These are phyloP conservation scores for Ceratobasidium sp. DNA, from an alignment of 1,284 basidiomycete species.

Conservation along the genomic window DNA sequence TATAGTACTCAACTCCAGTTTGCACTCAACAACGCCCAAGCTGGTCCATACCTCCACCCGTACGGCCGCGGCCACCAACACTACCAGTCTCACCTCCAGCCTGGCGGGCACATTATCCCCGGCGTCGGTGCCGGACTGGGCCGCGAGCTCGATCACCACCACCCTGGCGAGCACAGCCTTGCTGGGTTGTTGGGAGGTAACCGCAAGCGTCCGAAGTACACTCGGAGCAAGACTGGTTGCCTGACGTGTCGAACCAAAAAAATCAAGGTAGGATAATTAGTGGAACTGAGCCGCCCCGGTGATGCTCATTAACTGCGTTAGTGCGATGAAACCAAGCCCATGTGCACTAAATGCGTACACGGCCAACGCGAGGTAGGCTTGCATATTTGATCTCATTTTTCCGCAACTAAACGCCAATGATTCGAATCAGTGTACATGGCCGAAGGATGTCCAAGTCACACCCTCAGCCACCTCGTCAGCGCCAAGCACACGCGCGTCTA, in stretches of 20 bases:
- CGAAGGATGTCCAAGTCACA: slow-evolving; percentile 58
- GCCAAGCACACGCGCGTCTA: slow-evolving; percentile 39
- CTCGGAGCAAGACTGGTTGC: slow-evolving; percentile 83
- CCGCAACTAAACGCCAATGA: slow-evolving; percentile 20
- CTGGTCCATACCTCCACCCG: slow-evolving; percentile 30
- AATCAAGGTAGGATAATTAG: slow-evolving; percentile 69
- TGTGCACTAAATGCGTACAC: slow-evolving; percentile 77
- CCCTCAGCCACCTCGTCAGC: slow-evolving; percentile 41
- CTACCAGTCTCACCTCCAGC: slow-evolving; percentile 32
- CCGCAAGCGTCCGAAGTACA: slow-evolving; percentile 83
- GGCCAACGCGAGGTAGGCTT: slow-evolving; percentile 73
- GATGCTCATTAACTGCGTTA: slow-evolving; percentile 46
- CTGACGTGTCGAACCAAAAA: slow-evolving; percentile 84
- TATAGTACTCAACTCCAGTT: slow-evolving; percentile 33
- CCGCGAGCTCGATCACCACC: slow-evolving; percentile 34
- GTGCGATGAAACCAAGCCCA: slow-evolving; percentile 84
- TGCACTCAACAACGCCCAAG: slow-evolving; percentile 29
- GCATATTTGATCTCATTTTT: slow-evolving; percentile 25
- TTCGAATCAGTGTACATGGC: slow-evolving; percentile 74
- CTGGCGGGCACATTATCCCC: slow-evolving; percentile 31
- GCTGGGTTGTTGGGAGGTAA: slow-evolving; percentile 34
- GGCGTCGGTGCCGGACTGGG: slow-evolving; percentile 28
- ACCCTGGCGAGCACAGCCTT: slow-evolving; percentile 34
- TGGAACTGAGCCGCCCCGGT: slow-evolving; percentile 5
- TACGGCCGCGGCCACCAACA: slow-evolving; percentile 32